Conservation (phyloP, 176 grass and related monocot species). For the Phyllostachys edulis region DNA sequence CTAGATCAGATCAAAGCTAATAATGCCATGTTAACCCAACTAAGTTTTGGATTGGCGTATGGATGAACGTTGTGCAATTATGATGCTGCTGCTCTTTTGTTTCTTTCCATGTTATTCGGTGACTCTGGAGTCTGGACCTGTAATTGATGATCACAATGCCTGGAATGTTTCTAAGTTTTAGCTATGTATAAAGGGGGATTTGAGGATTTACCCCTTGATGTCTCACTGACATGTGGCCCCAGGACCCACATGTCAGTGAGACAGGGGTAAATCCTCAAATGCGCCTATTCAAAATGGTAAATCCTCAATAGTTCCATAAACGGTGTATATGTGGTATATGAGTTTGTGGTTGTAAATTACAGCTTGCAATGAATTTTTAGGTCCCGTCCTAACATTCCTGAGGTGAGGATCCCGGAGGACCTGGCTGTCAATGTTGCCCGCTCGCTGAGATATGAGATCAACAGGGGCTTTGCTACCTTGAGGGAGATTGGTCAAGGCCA, state of each 20-base stretch:
- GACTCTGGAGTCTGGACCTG: background rate
- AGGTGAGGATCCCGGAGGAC: conserved; percentile 80
- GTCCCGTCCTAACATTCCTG: conserved; percentile 74
- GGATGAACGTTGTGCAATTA: background rate
- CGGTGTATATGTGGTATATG: background rate
- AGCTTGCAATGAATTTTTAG: conserved; percentile 37
- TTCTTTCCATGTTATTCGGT: background rate
- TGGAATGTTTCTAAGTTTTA: background rate
- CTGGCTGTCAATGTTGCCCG: conserved; percentile 65
- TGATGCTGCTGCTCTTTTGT: background rate
- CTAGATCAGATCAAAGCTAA: background rate
- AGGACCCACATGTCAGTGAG: no score
- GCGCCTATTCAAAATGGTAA: no score
- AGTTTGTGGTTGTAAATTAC: background rate
- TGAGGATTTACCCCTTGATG: no score
- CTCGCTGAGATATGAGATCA: conserved; percentile 77
- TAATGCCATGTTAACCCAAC: background rate
- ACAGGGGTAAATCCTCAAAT: no score
- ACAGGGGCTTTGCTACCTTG: conserved; percentile 64
- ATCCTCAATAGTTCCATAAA: background rate
- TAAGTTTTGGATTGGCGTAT: background rate
- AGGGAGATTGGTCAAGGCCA: conserved; percentile 72
- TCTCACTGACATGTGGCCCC: no score
- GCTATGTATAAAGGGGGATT: background rate
- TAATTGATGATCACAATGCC: background rate